Evolutionary conservation across 129 eudicot genomes (phyloP).

Genomic region (Solidago caesia): DNA sequence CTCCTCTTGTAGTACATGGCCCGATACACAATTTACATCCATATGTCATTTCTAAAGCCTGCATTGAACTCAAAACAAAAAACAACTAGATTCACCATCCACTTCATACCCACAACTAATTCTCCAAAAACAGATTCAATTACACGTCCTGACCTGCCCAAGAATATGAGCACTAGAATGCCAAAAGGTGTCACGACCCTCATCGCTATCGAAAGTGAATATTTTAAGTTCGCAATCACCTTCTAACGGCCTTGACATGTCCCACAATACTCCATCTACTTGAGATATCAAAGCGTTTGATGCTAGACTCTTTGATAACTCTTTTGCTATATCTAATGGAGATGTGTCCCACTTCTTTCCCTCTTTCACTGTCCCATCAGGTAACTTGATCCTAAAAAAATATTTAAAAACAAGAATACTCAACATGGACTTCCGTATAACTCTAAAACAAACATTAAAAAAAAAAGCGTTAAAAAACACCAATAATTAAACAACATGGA

Average conservation of each 20-base stretch:
- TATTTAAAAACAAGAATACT: neutral
- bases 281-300: conserved; percentile 65
- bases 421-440: neutral
- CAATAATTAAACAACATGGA: neutral
- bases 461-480: neutral
- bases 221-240: conserved; percentile 65
- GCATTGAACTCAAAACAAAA: conserved; percentile 26
- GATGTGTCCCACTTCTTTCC: conserved; percentile 84
- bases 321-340: conserved; percentile 73
- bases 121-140: neutral
- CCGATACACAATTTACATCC: conserved; percentile 95
- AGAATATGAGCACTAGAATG: conserved; percentile 98
- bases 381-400: conserved; percentile 56
- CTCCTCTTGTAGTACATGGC: conserved; percentile 94
- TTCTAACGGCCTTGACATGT: conserved; percentile 85
- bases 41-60: conserved; percentile 85
- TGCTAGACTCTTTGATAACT: conserved; percentile 70
- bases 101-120: neutral
- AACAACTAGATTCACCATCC: conserved; percentile 3
- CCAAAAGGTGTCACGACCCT: conserved; percentile 92
- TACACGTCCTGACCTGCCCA: conserved; percentile 55
- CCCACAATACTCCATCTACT: conserved; percentile 88
- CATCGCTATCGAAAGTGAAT: conserved; percentile 60
- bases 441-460: conserved; percentile 1
- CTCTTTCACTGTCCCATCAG: conserved; percentile 76